phyloP scores from a whole-genome alignment of 352 stramenopile genomes.

The Elongisporangium anandrum region DNA sequence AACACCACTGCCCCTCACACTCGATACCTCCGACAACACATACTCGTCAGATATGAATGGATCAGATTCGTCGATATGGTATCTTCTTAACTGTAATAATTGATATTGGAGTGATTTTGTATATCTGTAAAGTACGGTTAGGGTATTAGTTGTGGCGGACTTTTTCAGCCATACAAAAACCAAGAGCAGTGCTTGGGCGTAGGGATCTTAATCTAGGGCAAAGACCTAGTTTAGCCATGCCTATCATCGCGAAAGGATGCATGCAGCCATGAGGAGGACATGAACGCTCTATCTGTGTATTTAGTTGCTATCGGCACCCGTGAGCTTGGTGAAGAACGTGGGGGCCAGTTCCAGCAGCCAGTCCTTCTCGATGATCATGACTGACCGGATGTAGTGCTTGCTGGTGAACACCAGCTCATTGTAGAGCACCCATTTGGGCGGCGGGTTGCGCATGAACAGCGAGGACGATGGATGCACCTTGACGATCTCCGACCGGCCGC shows the following conservation, averaged over 20 bases:
- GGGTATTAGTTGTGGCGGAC: constrained; percentile 10
- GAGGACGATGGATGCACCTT: constrained; percentile 88
- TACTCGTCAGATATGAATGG: neutral
- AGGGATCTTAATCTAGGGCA: neutral
- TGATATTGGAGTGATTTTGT: neutral
- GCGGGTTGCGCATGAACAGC: constrained; percentile 86
- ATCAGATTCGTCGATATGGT: neutral
- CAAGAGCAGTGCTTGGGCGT: constrained; percentile 13
- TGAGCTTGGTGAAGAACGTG: constrained; percentile 77
- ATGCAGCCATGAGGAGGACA: neutral
- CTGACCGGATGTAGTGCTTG: constrained; percentile 88
- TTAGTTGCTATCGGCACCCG: constrained; percentile 1
- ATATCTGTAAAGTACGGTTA: constrained; percentile 2
- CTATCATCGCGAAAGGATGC: neutral
- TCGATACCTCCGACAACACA: constrained; percentile 1
- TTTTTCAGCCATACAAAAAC: constrained; percentile 13
- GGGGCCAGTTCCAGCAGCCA: constrained; percentile 85
- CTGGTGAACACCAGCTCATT: constrained; percentile 90
- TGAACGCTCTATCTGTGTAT: neutral
- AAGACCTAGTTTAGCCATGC: neutral
- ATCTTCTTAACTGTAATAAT: neutral
- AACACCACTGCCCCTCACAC: neutral
- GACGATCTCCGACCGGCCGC: constrained; percentile 72
- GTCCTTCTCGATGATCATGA: constrained; percentile 86
- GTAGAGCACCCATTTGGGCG: constrained; percentile 83